Conservation (phyloP, 2,329 filamentous ascomycete genomes). For the Daldinia eschscholtzii region DNA sequence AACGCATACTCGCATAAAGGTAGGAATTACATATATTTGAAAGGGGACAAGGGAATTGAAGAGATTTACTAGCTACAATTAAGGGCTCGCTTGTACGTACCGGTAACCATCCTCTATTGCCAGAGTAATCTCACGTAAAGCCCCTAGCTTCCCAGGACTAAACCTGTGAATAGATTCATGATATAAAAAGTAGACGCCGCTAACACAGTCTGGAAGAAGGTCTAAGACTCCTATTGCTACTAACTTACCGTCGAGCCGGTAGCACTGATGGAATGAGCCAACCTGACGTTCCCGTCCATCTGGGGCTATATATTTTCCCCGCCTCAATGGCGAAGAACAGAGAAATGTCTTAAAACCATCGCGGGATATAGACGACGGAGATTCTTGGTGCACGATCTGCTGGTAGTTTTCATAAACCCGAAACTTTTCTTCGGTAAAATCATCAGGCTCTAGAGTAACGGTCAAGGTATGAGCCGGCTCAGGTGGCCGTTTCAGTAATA, state of each 20-base stretch:
- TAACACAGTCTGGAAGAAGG: constrained; percentile 80
- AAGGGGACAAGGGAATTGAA: neutral
- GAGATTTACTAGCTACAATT: neutral
- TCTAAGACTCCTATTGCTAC: constrained; percentile 84
- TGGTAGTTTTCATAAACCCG: constrained; percentile 81
- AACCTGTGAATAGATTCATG: constrained; percentile 78
- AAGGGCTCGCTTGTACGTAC: constrained; percentile 25
- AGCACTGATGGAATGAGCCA: constrained; percentile 86
- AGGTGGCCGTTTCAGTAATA: constrained; percentile 67
- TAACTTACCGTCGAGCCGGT: constrained; percentile 79
- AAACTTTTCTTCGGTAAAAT: constrained; percentile 83
- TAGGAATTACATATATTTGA: neutral
- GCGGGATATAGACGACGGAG: constrained; percentile 68
- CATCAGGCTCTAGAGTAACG: constrained; percentile 77
- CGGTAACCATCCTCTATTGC: constrained; percentile 76
- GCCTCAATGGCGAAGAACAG: constrained; percentile 75
- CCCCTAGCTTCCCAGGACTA: constrained; percentile 80
- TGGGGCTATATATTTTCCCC: constrained; percentile 57
- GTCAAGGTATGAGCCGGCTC: constrained; percentile 75
- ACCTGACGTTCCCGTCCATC: constrained; percentile 68
- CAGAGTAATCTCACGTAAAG: constrained; percentile 78
- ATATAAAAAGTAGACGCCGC: constrained; percentile 87
- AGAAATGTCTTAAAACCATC: constrained; percentile 78
- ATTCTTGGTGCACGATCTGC: constrained; percentile 77
- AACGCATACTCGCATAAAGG: neutral